These are phyloP conservation scores for Podaxis mareebaensis DNA, from an alignment of 768 basidiomycete species.

Conservation along the genomic window DNA sequence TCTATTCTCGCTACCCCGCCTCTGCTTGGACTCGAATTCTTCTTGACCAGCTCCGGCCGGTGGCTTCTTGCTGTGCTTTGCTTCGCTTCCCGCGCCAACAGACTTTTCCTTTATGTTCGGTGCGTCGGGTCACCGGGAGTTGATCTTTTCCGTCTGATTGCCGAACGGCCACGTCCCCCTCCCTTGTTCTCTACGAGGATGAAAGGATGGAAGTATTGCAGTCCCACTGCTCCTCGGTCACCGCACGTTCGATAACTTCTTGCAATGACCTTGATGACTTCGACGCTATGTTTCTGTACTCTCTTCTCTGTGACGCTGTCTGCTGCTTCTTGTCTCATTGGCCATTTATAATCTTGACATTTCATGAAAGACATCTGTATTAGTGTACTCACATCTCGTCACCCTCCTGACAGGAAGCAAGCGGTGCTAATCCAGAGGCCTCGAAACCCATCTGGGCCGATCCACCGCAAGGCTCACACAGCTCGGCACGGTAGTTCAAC, in stretches of 20 bases:
- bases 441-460: conserved; percentile 48
- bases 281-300: conserved; percentile 1
- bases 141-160: background rate
- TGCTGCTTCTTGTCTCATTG: background rate
- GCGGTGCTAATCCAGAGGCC: conserved; percentile 34
- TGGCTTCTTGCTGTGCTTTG: background rate
- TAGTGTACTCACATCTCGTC: conserved; percentile 16
- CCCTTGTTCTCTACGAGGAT: conserved; percentile 8
- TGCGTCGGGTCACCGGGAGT: background rate
- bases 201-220: conserved; percentile 10
- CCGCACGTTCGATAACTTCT: conserved; percentile 1
- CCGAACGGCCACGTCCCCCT: background rate
- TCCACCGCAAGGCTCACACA: conserved; percentile 11
- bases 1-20: conserved; percentile 2
- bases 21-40: background rate
- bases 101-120: background rate
- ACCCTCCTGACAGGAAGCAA: conserved; percentile 24
- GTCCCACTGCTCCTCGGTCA: conserved; percentile 2
- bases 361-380: background rate
- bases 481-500: background rate
- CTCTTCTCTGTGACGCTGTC: background rate
- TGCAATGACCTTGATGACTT: background rate
- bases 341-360: conserved; percentile 10
- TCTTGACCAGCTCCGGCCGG: background rate
- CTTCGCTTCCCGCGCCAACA: background rate